Conservation (phyloP, 1,284 basidiomycete genomes). For the Microbotryomycetes sp. region DNA sequence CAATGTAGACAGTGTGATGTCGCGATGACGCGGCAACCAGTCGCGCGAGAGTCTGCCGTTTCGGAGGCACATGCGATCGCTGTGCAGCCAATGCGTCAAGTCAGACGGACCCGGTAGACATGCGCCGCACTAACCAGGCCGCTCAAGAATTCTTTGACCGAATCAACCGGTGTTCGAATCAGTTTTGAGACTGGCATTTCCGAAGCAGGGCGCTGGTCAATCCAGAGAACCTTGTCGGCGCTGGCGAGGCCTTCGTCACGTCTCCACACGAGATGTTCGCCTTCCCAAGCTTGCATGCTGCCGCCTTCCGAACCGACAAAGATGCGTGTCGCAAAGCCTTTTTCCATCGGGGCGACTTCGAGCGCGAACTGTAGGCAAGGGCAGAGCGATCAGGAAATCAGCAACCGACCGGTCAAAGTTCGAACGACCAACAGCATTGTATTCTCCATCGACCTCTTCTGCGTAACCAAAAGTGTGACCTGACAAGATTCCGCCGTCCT, state of each 20-base stretch:
- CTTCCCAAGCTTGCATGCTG: conserved; percentile 66
- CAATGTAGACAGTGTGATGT: not conserved
- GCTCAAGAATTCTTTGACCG: too few relatives aligned
- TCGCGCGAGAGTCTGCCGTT: not conserved
- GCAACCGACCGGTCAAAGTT: not conserved
- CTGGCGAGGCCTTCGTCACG: conserved; percentile 80
- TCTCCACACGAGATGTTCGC: conserved; percentile 60
- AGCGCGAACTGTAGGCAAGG: conserved; percentile 48
- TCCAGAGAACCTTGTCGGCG: conserved; percentile 54
- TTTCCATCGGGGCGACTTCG: conserved; percentile 49
- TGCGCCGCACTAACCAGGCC: too few relatives aligned
- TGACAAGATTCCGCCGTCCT: not conserved
- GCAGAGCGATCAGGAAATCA: not conserved
- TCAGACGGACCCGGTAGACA: too few relatives aligned
- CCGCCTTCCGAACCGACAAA: conserved; percentile 69
- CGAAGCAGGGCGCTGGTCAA: too few relatives aligned
- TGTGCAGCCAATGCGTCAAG: too few relatives aligned
- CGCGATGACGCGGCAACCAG: not conserved
- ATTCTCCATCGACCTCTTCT: not conserved
- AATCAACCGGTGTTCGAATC: too few relatives aligned
- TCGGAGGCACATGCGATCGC: too few relatives aligned
- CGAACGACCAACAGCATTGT: conserved; percentile 1
- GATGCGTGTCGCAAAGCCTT: conserved; percentile 48
- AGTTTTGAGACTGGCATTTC: too few relatives aligned
- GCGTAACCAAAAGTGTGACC: not conserved